A percentile compares a stretch with the other conserved stretches of the same genome.
Conservation (phyloP, 106 monocot species). For the Xerophyta viscosa region DNA sequence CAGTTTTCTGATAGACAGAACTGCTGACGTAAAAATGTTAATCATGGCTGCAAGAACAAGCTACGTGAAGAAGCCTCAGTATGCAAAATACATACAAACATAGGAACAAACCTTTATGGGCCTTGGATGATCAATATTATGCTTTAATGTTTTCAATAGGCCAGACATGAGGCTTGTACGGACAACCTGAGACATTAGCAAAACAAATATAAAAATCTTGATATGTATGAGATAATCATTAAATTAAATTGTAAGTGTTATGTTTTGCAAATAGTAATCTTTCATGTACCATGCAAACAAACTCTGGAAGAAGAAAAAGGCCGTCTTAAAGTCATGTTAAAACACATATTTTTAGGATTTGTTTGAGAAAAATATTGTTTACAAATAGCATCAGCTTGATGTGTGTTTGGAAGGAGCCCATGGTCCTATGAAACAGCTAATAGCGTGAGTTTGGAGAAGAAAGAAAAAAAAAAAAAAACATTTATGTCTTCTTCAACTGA, state of each 20-base stretch:
- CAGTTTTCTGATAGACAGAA: not conserved
- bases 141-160: constrained; percentile 38
- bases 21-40: not conserved
- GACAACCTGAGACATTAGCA: constrained; percentile 44
- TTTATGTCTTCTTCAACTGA: too few relatives aligned
- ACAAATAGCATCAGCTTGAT: too few relatives aligned
- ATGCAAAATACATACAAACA: too few relatives aligned
- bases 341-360: too few relatives aligned
- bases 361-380: too few relatives aligned
- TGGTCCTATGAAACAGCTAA: too few relatives aligned
- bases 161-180: constrained; percentile 87
- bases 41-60: not conserved
- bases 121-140: constrained; percentile 77
- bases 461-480: too few relatives aligned
- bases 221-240: not conserved
- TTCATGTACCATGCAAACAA: too few relatives aligned
- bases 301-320: too few relatives aligned
- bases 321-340: too few relatives aligned
- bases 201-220: not conserved
- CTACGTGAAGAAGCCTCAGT: not conserved
- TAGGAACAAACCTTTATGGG: constrained; percentile 69
- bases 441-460: too few relatives aligned
- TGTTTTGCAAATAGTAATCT: not conserved
- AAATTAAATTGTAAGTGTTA: not conserved
- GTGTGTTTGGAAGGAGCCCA: too few relatives aligned